Conservation (phyloP, 2,329 filamentous ascomycete genomes). For the Calonectria multiphialidica region DNA sequence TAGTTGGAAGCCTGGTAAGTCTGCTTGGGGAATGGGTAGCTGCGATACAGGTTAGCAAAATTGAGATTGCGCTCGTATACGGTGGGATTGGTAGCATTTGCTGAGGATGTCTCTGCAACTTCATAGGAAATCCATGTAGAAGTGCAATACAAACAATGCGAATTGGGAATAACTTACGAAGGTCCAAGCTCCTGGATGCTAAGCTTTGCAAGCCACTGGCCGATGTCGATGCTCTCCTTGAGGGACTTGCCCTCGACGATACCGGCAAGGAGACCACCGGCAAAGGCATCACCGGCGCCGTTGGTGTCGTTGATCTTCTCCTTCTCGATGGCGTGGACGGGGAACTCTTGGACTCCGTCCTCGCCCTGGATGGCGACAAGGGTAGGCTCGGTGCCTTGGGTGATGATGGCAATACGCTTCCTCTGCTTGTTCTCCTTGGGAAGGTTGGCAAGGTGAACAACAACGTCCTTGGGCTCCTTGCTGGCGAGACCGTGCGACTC, state of each 20-base stretch:
- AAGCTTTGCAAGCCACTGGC: slow-evolving; percentile 94
- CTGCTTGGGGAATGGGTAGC: slow-evolving; percentile 87
- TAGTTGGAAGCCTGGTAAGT: slow-evolving; percentile 69
- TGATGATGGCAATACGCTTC: slow-evolving; percentile 89
- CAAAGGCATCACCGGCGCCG: slow-evolving; percentile 96
- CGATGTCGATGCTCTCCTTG: slow-evolving; percentile 85
- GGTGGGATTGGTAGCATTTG: slow-evolving; percentile 27
- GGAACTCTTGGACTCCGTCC: slow-evolving; percentile 79
- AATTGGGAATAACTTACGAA: slow-evolving; percentile 75
- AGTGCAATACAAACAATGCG: slow-evolving; percentile 22
- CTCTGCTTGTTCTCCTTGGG: slow-evolving; percentile 93
- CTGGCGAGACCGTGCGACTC: slow-evolving; percentile 81
- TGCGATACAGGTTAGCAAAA: slow-evolving; percentile 51
- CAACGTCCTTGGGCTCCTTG: slow-evolving; percentile 86
- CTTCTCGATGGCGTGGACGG: slow-evolving; percentile 82
- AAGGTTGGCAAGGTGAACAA: slow-evolving; percentile 84
- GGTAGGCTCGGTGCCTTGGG: slow-evolving; percentile 93
- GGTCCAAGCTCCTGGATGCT: slow-evolving; percentile 96
- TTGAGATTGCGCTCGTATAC: slow-evolving; percentile 17
- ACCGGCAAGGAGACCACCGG: slow-evolving; percentile 92
- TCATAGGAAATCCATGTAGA: slow-evolving; percentile 34
- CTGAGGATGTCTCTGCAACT: slow-evolving; percentile 20
- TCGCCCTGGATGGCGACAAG: slow-evolving; percentile 83
- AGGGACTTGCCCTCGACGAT: slow-evolving; percentile 87
- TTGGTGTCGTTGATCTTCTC: slow-evolving; percentile 94